Conservation (phyloP, 306 rosid genomes). For the Cicer cuneatum region DNA sequence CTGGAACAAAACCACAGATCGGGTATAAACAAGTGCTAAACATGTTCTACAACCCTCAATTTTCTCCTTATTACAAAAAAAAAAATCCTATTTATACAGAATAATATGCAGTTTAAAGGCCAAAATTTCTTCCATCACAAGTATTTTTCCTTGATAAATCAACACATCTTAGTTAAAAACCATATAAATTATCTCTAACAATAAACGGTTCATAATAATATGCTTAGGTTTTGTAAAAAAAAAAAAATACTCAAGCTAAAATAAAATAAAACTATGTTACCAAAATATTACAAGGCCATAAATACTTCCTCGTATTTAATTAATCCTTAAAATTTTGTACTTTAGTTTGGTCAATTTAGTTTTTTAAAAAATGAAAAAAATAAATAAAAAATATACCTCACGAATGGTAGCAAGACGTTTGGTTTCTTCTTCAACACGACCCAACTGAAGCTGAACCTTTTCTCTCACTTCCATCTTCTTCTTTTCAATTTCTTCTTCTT, state of each 20-base stretch:
- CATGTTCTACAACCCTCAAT: constrained; percentile 19
- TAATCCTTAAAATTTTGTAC: not conserved
- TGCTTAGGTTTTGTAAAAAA: no score
- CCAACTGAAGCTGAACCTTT: constrained; percentile 85
- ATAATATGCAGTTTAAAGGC: not conserved
- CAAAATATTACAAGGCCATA: constrained; percentile 4
- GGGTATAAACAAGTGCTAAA: constrained; percentile 31
- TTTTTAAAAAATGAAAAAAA: not conserved
- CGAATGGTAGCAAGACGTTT: constrained; percentile 92
- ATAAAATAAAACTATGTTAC: not conserved
- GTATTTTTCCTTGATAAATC: constrained; percentile 1
- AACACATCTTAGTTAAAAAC: not conserved
- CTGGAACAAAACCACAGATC: constrained; percentile 49
- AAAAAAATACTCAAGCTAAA: not conserved
- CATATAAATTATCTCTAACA: no score
- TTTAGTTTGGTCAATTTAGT: constrained; percentile 3
- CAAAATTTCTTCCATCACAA: constrained; percentile 9
- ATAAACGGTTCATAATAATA: no score
- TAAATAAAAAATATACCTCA: constrained; percentile 60
- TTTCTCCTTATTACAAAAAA: constrained; percentile 34
- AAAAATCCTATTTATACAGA: constrained; percentile 6
- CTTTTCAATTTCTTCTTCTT: constrained; percentile 95
- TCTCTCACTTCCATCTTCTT: constrained; percentile 95
- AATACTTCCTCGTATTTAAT: not conserved
- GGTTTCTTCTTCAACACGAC: constrained; percentile 95